phyloP scores from a whole-genome alignment of 139 green algal species.

The Volvox africanus region DNA sequence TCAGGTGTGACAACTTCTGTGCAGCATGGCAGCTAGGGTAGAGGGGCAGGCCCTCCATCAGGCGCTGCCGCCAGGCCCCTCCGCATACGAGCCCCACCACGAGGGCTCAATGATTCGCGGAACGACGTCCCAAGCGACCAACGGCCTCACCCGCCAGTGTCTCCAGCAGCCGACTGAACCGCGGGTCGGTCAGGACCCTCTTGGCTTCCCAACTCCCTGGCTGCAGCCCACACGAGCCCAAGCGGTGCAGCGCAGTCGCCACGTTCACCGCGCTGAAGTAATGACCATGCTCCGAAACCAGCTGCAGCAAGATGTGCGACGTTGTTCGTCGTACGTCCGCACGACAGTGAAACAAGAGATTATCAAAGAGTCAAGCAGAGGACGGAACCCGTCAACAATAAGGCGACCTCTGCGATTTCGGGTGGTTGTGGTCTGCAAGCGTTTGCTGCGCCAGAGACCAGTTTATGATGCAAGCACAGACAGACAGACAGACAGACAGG shows the following conservation, averaged over 20 bases:
- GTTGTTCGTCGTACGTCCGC: background rate
- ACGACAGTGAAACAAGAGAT: background rate
- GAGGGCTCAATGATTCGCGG: too few relatives aligned
- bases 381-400: too few relatives aligned
- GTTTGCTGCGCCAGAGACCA: too few relatives aligned
- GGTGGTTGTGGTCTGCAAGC: too few relatives aligned
- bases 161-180: background rate
- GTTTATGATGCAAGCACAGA: too few relatives aligned
- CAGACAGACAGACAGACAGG: too few relatives aligned
- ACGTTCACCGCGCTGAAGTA: slow-evolving; percentile 6
- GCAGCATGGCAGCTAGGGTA: background rate
- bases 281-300: background rate
- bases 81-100: too few relatives aligned
- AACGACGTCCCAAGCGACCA: too few relatives aligned
- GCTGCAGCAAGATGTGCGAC: background rate
- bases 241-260: slow-evolving; percentile 30
- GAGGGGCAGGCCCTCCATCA: background rate
- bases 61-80: background rate
- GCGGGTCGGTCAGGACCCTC: background rate
- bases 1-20: too few relatives aligned
- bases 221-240: slow-evolving; percentile 25
- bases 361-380: background rate
- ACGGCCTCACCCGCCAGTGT: slow-evolving; percentile 6
- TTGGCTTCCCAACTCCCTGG: background rate
- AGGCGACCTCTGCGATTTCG: too few relatives aligned